Percentiles rank a stretch among this genome's conserved stretches.
Evolutionary conservation across 441 rosid genomes (phyloP).

Genomic region (Brassica balearica): DNA sequence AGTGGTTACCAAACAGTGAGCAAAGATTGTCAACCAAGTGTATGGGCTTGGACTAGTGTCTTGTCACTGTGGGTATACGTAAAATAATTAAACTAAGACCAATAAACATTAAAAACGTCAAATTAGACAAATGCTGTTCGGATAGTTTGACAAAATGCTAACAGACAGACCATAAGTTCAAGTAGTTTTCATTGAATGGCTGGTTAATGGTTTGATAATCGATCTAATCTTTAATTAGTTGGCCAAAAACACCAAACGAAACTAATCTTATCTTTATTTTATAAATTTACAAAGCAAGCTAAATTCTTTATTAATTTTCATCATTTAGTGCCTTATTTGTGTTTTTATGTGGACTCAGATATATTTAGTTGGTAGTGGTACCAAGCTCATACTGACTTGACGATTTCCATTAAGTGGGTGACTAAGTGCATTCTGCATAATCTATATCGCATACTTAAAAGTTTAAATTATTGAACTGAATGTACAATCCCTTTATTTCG

Average conservation of each 20-base stretch:
- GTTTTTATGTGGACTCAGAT: constrained; percentile 9
- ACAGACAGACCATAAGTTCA: neutral
- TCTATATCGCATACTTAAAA: neutral
- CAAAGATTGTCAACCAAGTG: constrained; percentile 16
- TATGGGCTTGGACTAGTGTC: neutral
- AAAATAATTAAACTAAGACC: neutral
- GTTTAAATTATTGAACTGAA: neutral
- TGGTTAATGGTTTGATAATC: constrained; percentile 10
- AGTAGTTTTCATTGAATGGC: neutral
- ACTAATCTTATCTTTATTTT: neutral
- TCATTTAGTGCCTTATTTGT: neutral
- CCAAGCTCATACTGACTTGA: constrained; percentile 7
- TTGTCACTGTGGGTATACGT: neutral
- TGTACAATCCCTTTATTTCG: neutral
- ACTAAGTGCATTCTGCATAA: neutral
- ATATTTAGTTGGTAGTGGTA: constrained; percentile 24
- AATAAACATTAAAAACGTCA: constrained; percentile 19
- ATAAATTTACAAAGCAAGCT: neutral
- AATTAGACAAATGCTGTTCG: constrained; percentile 26
- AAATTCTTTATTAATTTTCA: neutral
- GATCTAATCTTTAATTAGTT: constrained; percentile 29
- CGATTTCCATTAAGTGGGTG: constrained; percentile 11
- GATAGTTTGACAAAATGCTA: constrained; percentile 23
- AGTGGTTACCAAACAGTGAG: constrained; percentile 15
- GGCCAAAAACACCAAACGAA: constrained; percentile 33